These are phyloP conservation scores for Phragmites australis DNA, from an alignment of 176 grass and related monocot species.

Conservation along the genomic window DNA sequence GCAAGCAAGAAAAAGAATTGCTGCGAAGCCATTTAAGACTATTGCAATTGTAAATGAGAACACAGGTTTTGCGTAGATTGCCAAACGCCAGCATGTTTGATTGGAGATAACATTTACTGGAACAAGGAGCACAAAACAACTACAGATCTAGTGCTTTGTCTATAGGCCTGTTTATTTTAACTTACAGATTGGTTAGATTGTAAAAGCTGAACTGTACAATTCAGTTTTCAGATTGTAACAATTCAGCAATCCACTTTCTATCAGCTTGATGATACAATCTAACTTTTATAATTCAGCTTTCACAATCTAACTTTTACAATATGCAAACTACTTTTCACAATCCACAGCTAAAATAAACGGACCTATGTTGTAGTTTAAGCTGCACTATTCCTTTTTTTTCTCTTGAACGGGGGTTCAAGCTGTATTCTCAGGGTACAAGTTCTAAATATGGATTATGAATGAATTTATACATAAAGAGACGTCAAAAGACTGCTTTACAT, in stretches of 20 bases:
- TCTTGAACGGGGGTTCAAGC: neutral
- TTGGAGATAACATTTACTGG: neutral
- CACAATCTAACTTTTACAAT: no score
- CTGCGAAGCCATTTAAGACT: neutral
- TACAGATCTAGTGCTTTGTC: no score
- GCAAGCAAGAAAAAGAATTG: neutral
- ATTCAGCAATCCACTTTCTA: no score
- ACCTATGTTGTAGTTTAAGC: neutral
- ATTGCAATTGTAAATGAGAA: neutral
- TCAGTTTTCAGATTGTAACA: no score
- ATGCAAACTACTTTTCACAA: neutral
- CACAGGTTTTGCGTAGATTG: neutral
- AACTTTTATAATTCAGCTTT: no score
- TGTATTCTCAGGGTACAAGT: no score
- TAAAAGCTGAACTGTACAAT: no score
- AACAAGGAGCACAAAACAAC: neutral
- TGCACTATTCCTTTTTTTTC: neutral
- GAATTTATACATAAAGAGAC: neutral
- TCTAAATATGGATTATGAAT: neutral
- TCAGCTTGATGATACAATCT: no score
- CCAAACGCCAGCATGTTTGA: neutral
- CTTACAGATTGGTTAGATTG: no score
- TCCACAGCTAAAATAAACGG: no score
- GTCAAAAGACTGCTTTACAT: conserved; percentile 7
- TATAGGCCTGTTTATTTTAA: no score